phyloP scores from a whole-genome alignment of 345 rosid genomes.

The Microcos paniculata region DNA sequence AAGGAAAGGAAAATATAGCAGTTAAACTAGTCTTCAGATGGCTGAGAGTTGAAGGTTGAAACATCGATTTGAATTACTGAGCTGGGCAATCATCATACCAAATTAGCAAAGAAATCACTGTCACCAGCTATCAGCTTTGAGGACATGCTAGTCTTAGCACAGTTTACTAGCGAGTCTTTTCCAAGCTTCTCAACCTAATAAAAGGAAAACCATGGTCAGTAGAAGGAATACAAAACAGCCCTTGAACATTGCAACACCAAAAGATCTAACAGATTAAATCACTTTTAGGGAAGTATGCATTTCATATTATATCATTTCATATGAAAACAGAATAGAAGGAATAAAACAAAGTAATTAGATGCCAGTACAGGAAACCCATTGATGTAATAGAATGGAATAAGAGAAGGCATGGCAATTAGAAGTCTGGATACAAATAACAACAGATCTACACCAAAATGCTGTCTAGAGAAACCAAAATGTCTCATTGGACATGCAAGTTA shows the following conservation, averaged over 20 bases:
- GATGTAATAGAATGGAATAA: not conserved
- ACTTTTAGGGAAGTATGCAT: not conserved
- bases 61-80: not conserved
- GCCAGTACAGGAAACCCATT: not conserved
- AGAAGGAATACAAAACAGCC: not conserved
- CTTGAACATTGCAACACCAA: not conserved
- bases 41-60: constrained; percentile 11
- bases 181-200: constrained; percentile 94
- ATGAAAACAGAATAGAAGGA: constrained; percentile 2
- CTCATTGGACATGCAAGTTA: not conserved
- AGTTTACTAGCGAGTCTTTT: constrained; percentile 81
- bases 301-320: not conserved
- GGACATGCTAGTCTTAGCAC: constrained; percentile 99
- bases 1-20: not conserved
- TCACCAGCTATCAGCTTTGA: constrained; percentile 91
- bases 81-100: constrained; percentile 46
- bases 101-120: constrained; percentile 88
- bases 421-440: not conserved
- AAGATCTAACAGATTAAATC: not conserved
- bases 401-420: not conserved
- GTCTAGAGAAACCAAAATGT: not conserved
- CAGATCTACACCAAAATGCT: not conserved
- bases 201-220: not conserved
- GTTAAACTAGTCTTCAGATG: not conserved
- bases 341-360: not conserved